Percentiles rank a stretch among this genome's conserved stretches.
Evolutionary conservation across 805 yeast genomes (phyloP).

Genomic region (Yamadazyma kitorensis): DNA sequence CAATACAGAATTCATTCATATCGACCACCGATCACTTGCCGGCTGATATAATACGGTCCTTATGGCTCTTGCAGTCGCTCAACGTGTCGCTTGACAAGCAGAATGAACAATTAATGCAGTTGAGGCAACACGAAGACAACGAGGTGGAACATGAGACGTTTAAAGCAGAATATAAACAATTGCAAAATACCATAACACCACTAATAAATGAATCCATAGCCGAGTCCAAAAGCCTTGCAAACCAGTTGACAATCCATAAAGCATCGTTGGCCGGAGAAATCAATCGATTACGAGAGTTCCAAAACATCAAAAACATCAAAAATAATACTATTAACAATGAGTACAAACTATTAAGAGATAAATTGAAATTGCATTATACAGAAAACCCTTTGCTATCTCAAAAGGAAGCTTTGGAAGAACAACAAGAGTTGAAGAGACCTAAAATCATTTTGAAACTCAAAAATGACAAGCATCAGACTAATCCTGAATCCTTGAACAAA

Average conservation of each 20-base stretch:
- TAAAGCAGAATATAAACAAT: not conserved
- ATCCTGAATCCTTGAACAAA: too few relatives aligned
- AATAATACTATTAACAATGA: constrained; percentile 7
- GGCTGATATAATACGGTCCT: constrained; percentile 39
- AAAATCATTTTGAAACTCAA: too few relatives aligned
- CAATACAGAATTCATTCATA: constrained; percentile 34
- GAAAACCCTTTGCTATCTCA: constrained; percentile 36
- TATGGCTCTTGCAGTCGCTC: constrained; percentile 41
- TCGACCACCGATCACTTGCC: constrained; percentile 44
- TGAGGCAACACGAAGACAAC: constrained; percentile 2
- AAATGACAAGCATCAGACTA: too few relatives aligned
- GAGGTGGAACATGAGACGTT: not conserved
- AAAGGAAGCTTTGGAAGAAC: constrained; percentile 35
- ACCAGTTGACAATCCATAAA: constrained; percentile 31
- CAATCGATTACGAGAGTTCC: constrained; percentile 23
- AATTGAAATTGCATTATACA: constrained; percentile 32
- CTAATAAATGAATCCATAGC: constrained; percentile 20
- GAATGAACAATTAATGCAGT: not conserved
- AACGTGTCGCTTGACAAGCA: constrained; percentile 26
- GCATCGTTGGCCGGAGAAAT: constrained; percentile 7
- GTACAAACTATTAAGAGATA: constrained; percentile 24
- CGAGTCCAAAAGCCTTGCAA: constrained; percentile 26
- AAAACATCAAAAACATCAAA: constrained; percentile 13
- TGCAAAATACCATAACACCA: not conserved
- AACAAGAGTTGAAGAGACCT: constrained; percentile 13